Percentiles rank a stretch among this genome's conserved stretches.
phyloP scores from a whole-genome alignment of 23 red algal species.

The Gracilariopsis chorda region DNA sequence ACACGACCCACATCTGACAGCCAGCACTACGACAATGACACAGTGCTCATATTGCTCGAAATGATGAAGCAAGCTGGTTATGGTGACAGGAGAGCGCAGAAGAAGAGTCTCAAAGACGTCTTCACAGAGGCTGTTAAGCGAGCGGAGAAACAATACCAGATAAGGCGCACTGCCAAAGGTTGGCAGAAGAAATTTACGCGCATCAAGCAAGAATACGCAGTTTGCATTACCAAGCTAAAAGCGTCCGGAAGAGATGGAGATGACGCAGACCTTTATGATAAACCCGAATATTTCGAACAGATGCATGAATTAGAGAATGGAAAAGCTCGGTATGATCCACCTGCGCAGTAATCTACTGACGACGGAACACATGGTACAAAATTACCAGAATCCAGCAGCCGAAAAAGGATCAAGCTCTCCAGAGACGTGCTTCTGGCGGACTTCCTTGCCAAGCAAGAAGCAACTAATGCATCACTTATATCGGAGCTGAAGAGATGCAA shows the following conservation, averaged over 20 bases:
- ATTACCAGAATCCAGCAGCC: too few relatives aligned
- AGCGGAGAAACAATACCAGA: not conserved
- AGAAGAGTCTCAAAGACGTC: not conserved
- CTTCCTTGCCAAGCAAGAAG: too few relatives aligned
- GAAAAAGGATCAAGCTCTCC: too few relatives aligned
- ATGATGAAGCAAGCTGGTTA: not conserved
- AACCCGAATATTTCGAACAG: not conserved
- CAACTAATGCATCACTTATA: too few relatives aligned
- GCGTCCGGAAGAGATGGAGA: not conserved
- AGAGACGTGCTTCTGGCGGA: too few relatives aligned
- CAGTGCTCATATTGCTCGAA: not conserved
- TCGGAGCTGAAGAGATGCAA: too few relatives aligned
- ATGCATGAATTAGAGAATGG: not conserved
- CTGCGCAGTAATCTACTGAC: too few relatives aligned
- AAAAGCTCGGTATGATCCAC: not conserved
- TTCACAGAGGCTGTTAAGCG: not conserved
- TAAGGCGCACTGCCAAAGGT: not conserved
- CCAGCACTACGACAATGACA: not conserved
- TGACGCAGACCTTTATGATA: not conserved
- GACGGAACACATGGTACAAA: too few relatives aligned
- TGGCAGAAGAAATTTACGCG: slow-evolving; percentile 8
- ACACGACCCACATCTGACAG: too few relatives aligned
- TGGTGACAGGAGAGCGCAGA: not conserved
- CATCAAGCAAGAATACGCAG: not conserved
- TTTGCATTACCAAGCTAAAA: not conserved